These are phyloP conservation scores for Oryza glaberrima DNA, from an alignment of 176 grass and related monocot species.

Conservation along the genomic window DNA sequence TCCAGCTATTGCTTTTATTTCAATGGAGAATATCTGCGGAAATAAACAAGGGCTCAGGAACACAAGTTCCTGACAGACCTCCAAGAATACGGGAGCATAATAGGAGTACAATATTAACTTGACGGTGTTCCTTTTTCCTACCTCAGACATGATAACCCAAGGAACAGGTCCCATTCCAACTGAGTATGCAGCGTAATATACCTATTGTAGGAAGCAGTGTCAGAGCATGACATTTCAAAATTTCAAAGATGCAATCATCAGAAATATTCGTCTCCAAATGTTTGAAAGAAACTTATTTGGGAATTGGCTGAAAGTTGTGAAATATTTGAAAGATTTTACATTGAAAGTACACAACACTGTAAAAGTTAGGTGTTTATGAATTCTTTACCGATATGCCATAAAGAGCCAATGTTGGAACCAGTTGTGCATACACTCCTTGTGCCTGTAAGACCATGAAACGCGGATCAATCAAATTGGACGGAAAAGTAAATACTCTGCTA, in stretches of 20 bases:
- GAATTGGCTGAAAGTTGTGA: neutral
- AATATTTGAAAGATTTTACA: neutral
- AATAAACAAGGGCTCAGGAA: neutral
- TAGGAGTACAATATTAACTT: neutral
- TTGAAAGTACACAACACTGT: neutral
- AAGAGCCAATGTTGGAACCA: constrained; percentile 66
- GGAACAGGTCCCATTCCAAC: constrained; percentile 90
- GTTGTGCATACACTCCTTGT: constrained; percentile 44
- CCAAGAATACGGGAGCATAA: neutral
- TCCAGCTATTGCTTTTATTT: constrained; percentile 85
- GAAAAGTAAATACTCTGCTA: neutral
- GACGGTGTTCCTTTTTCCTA: constrained; percentile 29
- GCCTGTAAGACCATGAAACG: constrained; percentile 49
- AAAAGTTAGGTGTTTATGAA: neutral
- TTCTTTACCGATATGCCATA: constrained; percentile 68
- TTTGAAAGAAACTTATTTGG: neutral
- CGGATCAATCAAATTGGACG: constrained; percentile 3
- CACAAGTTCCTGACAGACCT: neutral
- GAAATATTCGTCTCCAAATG: constrained; percentile 6
- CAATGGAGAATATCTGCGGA: constrained; percentile 77
- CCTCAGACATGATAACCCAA: constrained; percentile 89
- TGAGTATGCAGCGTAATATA: constrained; percentile 69
- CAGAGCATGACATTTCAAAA: constrained; percentile 19
- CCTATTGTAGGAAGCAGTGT: constrained; percentile 46
- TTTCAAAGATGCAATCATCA: neutral